Evolutionary conservation across 1,284 basidiomycete genomes (phyloP), one percentile per base, ranked within the genome.

Genomic region (Sanghuangporus sanghuang): DNA sequence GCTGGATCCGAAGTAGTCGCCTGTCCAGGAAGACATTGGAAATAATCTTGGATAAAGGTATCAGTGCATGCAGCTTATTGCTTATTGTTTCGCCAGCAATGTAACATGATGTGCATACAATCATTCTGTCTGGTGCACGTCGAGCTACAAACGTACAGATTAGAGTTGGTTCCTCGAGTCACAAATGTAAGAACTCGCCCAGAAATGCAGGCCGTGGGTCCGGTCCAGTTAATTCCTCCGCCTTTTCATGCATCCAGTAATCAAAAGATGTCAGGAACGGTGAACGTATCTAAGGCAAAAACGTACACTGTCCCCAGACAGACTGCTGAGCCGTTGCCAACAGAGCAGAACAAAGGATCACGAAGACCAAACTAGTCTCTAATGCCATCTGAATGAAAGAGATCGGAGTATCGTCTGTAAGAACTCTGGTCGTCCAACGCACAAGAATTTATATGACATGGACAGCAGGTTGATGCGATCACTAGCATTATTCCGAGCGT

Each of bases 381-480:
- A n/a, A 8, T 18, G 7, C 4, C 53, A 16, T 36, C 53, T 12
- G 21, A 32, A n/a, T 32, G 9, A 35, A 23, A 54, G 12, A 54
- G 53, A 54, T n/a, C 14, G 4, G 21, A 16, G 36, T 38, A 16
- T 38, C 35, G 53, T 38, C 53, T 14, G 32, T 18, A 54, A 18
- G 18, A 18, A 5, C 27, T 32, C 27, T 32, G 27, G 27, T 46
- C 16, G 21, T 46, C 21, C 16, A 7, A 2, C 44, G 2, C 16
- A 7, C 21, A n/a, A 18, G 44, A 14, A 16, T 46, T 46, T 46
- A 46, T 46, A 46, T 32, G 27, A 32, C 27, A 46, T 98, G 96
- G 86, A 98, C 96, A 93, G 96, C 69, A 4, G 27, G 48, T 60
- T 8, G 61, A 64, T 11, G 32, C 21, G 3, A 59, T 57, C 35